Base-by-base conservation (phyloP, 306 rosid genomes). In the Dryas octopetala region DNA sequence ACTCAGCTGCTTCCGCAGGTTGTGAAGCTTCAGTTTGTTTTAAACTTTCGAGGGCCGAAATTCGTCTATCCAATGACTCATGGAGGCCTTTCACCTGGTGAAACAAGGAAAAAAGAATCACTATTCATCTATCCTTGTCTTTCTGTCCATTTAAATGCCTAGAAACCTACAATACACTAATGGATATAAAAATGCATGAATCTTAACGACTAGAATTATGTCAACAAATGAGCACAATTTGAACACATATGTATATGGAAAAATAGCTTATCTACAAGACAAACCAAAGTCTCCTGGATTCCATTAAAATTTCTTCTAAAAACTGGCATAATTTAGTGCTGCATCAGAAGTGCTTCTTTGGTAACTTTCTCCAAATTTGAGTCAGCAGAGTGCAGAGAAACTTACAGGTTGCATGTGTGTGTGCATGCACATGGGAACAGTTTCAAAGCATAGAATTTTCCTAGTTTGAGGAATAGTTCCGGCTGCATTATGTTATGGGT, bases 11-110 rank as follows among this genome's bases (percentile, higher is more conserved):
- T 78, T 83, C 91, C 76, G 52, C 84, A 41, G 85, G 91, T 78
- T 81, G 83, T 50, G 89, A 70, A 79, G 82, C 75, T 80, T 84
- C 92, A 41, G 81, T 61, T 70, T 83, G 91, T 79, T 89, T 87
- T 85, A 89, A 83, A 50, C 82, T 89, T 78, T 95, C 98, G 66
- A 91, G 80, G 49, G 97, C 82, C 45, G 90, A 90, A 86, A 95
- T 85, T 63, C 97, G 82, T 68, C 85, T 74, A 28, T 90, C 96
- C 70, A 95, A 78, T 44, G 97, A 87, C 41, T 83, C 85, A 40
- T 89, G 89, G 54, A 95, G 76, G 54, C 84, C 93, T 63, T 84
- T 90, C 86, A 89, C 74, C 98, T 95, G 89, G n/a, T 77, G 48
- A 74, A 78, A 69, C 75, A 74, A 74, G 58, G 17, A 46, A 5